Conservation (phyloP, 2,329 filamentous ascomycete genomes). For the Acephala macrosclerotiorum region DNA sequence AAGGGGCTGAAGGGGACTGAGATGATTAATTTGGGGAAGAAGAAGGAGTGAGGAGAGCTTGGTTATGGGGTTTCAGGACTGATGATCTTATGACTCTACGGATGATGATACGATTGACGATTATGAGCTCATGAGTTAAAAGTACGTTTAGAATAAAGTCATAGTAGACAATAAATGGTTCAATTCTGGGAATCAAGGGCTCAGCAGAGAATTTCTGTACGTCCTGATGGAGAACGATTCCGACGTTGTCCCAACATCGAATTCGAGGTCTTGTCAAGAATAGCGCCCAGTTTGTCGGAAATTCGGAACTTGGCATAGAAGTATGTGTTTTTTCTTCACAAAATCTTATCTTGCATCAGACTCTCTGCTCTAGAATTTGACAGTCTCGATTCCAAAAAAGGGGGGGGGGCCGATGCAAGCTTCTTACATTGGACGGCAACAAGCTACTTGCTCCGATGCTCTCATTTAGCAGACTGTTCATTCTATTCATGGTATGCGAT, state of each 20-base stretch:
- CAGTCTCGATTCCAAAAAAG: no score
- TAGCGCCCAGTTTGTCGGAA: background rate
- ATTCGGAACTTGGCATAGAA: background rate
- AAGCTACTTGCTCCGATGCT: no score
- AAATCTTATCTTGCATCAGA: background rate
- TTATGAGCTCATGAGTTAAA: conserved; percentile 22
- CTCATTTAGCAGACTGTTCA: no score
- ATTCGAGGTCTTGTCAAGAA: background rate
- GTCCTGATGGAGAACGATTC: background rate
- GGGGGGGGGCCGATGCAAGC: no score
- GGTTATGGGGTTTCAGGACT: background rate
- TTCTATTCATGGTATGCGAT: background rate
- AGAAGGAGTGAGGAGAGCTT: background rate
- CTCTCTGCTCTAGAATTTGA: no score
- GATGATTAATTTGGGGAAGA: background rate
- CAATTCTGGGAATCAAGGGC: background rate
- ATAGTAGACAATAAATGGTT: background rate
- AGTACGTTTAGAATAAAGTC: conserved; percentile 11
- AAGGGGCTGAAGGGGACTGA: background rate
- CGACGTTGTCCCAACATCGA: no score
- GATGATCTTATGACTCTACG: conserved; percentile 21
- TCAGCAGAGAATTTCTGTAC: background rate
- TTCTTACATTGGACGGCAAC: no score
- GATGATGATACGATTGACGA: conserved; percentile 26
- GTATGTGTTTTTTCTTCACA: background rate